Percentiles rank a stretch among this genome's conserved stretches.
phyloP scores from a whole-genome alignment of 1,284 basidiomycete genomes.

The Pyrrhoderma noxium region DNA sequence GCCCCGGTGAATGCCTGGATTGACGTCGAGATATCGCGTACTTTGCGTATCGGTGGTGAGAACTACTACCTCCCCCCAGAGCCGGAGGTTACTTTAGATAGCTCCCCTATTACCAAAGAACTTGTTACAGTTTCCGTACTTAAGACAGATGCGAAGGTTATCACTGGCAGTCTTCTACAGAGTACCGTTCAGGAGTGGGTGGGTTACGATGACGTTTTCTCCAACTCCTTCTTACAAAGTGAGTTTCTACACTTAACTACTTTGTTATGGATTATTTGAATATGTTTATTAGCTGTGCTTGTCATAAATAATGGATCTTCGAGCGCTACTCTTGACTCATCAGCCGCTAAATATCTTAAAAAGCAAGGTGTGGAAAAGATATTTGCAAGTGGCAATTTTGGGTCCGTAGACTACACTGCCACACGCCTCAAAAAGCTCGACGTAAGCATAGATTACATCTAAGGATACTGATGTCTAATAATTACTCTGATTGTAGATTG shows the following conservation, averaged over 20 bases:
- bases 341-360: background rate
- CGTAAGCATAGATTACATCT: background rate
- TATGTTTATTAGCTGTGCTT: constrained; percentile 4
- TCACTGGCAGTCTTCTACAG: constrained; percentile 1
- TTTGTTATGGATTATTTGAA: background rate
- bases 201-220: constrained; percentile 11
- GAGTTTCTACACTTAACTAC: background rate
- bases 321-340: constrained; percentile 1
- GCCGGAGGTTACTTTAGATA: background rate
- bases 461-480: background rate
- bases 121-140: constrained; percentile 8
- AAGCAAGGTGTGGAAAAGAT: constrained; percentile 3
- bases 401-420: background rate
- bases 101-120: background rate
- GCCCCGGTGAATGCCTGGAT: no score
- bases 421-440: background rate
- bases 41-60: constrained; percentile 6
- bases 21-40: constrained; percentile 3
- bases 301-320: background rate
- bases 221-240: constrained; percentile 10
- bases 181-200: constrained; percentile 3
- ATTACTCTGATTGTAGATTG: background rate
- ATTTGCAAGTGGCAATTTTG: constrained; percentile 2
- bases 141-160: background rate
- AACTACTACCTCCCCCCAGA: constrained; percentile 12